Evolutionary conservation across 2,329 filamentous ascomycete species (phyloP), one percentile per base, ranked within the genome.

Genomic region (Beauveria sp.): DNA sequence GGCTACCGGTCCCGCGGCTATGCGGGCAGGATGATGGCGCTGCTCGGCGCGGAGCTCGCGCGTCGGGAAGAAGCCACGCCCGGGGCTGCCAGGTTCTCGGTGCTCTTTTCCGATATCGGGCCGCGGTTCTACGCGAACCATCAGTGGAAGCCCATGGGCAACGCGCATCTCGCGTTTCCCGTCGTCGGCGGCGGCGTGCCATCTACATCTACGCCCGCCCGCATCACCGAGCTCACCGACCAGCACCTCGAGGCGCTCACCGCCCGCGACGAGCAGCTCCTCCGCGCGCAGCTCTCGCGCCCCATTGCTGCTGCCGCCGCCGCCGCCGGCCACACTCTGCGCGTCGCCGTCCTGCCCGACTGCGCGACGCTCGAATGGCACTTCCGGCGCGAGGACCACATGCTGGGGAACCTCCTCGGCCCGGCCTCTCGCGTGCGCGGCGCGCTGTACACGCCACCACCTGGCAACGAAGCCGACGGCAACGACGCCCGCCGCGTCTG

Each of bases 91-190:
- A 65, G 73, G 16, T 95, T 93, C 73, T 93, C 90, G 0, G 83
- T 96, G 8, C 79, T 97, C 9, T 96, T 87, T 74, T 96, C 91
- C 9, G 91, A 96, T 68, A 92, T 96, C 65, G 91, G 93, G 22
- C 89, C 91, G 78, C 77, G 78, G 45, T 97, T 92, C 74, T 97
- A 97, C 75, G 83, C 88, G 3, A 80, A 79, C 38, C 80, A 85
- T 65, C 91, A 91, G 51, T 97, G 93, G 93, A 80, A 85, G 54
- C 81, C 86, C 0, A 93, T 88, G 67, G 79, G 83, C 22, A 93
- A 90, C 62, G 79, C 82, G 1, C 92, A 96, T 71, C 79, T 96
- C 49, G 79, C 82, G 38, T 82, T 96, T 61, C 75, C 72, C 3
- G 68, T 69, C 20, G 55, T 66, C 10, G 61, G 62, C 24, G 68